A percentile compares a stretch with the other conserved stretches of the same genome.
phyloP scores from a whole-genome alignment of 768 basidiomycete species.

The Tylopilus sp. region DNA sequence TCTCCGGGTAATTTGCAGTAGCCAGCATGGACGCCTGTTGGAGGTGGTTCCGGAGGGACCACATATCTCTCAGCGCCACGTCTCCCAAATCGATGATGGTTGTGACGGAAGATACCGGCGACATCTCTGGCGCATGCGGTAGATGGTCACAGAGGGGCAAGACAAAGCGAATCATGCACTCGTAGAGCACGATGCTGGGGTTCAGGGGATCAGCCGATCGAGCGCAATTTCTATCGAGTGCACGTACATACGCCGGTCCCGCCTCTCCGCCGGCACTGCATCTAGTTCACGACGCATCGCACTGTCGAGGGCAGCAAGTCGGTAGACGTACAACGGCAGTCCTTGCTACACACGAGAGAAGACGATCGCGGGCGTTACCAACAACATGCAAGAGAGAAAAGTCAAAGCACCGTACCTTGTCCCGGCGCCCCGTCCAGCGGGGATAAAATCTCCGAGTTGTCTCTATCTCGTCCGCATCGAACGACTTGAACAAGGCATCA shows the following conservation, averaged over 20 bases:
- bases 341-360: conserved; percentile 44
- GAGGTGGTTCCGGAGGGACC: conserved; percentile 66
- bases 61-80: conserved; percentile 61
- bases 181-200: conserved; percentile 59
- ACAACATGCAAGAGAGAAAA: not conserved
- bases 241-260: conserved; percentile 70
- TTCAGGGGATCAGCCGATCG: not conserved
- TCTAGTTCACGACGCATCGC: conserved; percentile 59
- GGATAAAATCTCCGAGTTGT: conserved; percentile 64
- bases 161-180: conserved; percentile 61
- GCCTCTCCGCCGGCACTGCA: conserved; percentile 46
- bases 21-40: conserved; percentile 74
- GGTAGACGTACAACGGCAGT: conserved; percentile 73
- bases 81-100: conserved; percentile 72
- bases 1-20: conserved; percentile 82
- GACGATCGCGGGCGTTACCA: not conserved
- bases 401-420: conserved; percentile 50
- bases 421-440: conserved; percentile 75
- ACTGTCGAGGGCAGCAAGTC: conserved; percentile 53
- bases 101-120: conserved; percentile 57
- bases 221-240: not conserved
- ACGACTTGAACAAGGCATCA: conserved; percentile 56
- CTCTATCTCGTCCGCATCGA: conserved; percentile 60
- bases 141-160: conserved; percentile 61
- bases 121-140: conserved; percentile 49